These are phyloP conservation scores for Mitragyna speciosa DNA, from an alignment of 257 asterid species.

Conservation along the genomic window DNA sequence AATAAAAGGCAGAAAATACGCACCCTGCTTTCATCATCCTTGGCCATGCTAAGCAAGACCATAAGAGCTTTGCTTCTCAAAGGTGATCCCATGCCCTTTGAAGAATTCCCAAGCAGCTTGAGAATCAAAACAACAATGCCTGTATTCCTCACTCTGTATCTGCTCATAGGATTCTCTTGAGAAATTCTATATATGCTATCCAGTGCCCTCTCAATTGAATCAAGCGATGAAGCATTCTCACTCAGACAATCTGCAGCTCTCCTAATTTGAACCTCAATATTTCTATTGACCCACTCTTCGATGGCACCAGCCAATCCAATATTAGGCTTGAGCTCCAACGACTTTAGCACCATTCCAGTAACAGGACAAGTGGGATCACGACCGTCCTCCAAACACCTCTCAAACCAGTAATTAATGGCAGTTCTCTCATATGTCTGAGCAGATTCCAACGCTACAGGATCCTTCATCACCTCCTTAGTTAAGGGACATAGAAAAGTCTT, in stretches of 20 bases:
- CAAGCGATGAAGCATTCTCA: slow-evolving; percentile 17
- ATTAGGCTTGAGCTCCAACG: slow-evolving; percentile 28
- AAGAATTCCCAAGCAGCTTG: slow-evolving; percentile 20
- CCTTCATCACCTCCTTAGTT: slow-evolving; percentile 37
- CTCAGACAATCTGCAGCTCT: slow-evolving; percentile 22
- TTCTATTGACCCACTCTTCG: slow-evolving; percentile 34
- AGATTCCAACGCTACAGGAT: slow-evolving; percentile 34
- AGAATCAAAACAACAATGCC: slow-evolving; percentile 19
- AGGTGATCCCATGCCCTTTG: slow-evolving; percentile 25
- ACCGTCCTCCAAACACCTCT: slow-evolving; percentile 27
- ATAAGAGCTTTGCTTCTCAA: slow-evolving; percentile 36
- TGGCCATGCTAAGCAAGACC: slow-evolving; percentile 29
- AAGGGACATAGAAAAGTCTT: slow-evolving; percentile 32
- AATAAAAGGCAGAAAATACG: neutral
- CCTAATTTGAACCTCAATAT: slow-evolving; percentile 27
- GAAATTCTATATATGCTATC: slow-evolving; percentile 19
- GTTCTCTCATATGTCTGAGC: slow-evolving; percentile 30
- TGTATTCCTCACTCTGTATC: slow-evolving; percentile 27
- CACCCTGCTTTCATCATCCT: slow-evolving; percentile 36
- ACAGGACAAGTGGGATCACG: slow-evolving; percentile 36
- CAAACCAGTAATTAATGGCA: slow-evolving; percentile 34
- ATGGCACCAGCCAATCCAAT: slow-evolving; percentile 37
- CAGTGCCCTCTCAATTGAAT: slow-evolving; percentile 14
- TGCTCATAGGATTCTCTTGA: slow-evolving; percentile 29
- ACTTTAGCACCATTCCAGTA: slow-evolving; percentile 29